Evolutionary conservation across 306 rosid genomes (phyloP).

Genomic region (Echinosophora koreensis): DNA sequence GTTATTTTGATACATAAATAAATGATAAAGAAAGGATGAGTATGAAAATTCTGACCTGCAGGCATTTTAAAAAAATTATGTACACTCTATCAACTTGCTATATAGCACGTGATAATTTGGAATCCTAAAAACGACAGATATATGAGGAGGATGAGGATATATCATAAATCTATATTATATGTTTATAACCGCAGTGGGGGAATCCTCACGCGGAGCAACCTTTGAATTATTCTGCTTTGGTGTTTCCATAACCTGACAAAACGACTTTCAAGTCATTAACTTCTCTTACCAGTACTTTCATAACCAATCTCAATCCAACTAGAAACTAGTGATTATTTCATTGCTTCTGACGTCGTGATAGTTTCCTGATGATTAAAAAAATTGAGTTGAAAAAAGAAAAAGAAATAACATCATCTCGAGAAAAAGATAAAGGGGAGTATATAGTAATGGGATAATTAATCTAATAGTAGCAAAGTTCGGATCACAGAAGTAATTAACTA

Average conservation of each 20-base stretch:
- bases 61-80: not conserved
- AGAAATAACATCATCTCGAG: not conserved
- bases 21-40: slow-evolving; percentile 22
- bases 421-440: not conserved
- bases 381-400: not conserved
- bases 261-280: not conserved
- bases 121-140: not conserved
- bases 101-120: slow-evolving; percentile 26
- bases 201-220: not conserved
- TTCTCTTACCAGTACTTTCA: not conserved
- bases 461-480: no score
- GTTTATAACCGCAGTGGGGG: not conserved
- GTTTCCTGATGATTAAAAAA: not conserved
- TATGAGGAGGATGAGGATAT: not conserved
- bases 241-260: slow-evolving; percentile 17
- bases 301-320: not conserved
- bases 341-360: not conserved
- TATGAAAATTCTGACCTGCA: not conserved
- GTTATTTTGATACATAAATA: not conserved
- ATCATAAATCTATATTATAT: not conserved
- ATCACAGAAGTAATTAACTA: no score
- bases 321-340: not conserved
- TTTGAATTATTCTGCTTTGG: not conserved
- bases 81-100: not conserved
- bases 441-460: no score